These are phyloP conservation scores for Didymellaceae sp. DNA, from an alignment of 2,329 filamentous ascomycete species.

Conservation along the genomic window DNA sequence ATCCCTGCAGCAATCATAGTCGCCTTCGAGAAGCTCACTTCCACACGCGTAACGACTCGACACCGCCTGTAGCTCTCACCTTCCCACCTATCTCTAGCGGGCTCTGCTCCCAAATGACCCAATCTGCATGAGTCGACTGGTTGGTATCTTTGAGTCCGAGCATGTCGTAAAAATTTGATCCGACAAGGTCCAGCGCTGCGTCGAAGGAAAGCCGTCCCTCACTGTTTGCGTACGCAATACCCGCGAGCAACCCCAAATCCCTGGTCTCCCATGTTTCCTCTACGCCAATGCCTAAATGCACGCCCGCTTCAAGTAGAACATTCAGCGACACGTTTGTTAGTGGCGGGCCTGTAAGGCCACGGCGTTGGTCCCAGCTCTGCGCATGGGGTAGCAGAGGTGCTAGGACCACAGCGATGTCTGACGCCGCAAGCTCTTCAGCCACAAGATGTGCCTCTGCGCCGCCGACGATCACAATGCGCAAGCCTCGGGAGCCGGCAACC, in stretches of 20 bases:
- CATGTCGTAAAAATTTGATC: conserved; percentile 64
- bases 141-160: conserved; percentile 55
- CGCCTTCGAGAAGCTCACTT: not conserved
- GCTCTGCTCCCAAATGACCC: conserved; percentile 68
- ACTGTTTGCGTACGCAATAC: conserved; percentile 65
- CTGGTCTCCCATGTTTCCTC: conserved; percentile 68
- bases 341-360: conserved; percentile 68
- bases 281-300: conserved; percentile 64
- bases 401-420: conserved; percentile 66
- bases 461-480: conserved; percentile 66
- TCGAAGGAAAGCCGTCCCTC: conserved; percentile 61
- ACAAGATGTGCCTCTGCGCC: conserved; percentile 69
- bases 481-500: conserved; percentile 26
- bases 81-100: conserved; percentile 66
- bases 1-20: conserved; percentile 2
- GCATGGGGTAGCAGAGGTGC: conserved; percentile 64
- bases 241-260: conserved; percentile 66
- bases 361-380: conserved; percentile 65
- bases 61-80: conserved; percentile 47
- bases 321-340: conserved; percentile 69
- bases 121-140: conserved; percentile 52
- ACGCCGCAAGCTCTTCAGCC: conserved; percentile 63
- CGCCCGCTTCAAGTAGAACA: conserved; percentile 63
- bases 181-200: conserved; percentile 64
- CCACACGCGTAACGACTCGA: conserved; percentile 17